Percentiles rank a stretch among this genome's conserved stretches.
phyloP scores from a whole-genome alignment of 129 eudicot genomes.

The Pulicaria dysenterica region DNA sequence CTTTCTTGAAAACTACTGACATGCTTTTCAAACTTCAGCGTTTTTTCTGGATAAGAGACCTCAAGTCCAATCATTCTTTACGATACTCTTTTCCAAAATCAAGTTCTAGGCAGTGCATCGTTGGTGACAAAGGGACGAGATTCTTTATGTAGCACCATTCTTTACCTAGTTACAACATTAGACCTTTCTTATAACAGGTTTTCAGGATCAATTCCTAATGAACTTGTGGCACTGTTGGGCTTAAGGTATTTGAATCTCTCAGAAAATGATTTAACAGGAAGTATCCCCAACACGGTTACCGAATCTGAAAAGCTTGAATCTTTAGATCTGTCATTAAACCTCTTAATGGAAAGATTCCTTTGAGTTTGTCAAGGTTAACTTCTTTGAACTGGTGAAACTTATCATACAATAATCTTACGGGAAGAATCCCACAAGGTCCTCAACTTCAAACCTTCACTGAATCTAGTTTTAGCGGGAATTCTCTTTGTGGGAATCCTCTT shows the following conservation, averaged over 20 bases:
- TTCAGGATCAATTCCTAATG: constrained; percentile 19
- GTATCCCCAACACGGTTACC: constrained; percentile 22
- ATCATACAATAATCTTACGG: constrained; percentile 32
- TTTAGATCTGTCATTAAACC: constrained; percentile 28
- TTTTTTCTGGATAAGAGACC: neutral
- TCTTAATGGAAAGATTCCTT: constrained; percentile 30
- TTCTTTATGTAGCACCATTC: neutral
- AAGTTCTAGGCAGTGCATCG: neutral
- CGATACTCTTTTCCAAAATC: neutral
- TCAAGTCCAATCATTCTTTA: neutral
- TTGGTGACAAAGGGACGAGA: constrained; percentile 28
- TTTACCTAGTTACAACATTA: constrained; percentile 10
- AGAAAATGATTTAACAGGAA: constrained; percentile 23
- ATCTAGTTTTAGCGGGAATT: constrained; percentile 16
- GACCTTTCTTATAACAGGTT: constrained; percentile 32
- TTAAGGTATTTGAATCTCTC: constrained; percentile 30
- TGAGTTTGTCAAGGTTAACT: constrained; percentile 5
- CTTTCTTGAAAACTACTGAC: constrained; percentile 30
- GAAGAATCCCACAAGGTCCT: constrained; percentile 23
- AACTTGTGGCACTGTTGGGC: constrained; percentile 2
- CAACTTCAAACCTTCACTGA: constrained; percentile 16
- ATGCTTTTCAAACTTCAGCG: constrained; percentile 26
- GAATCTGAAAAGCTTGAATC: constrained; percentile 23
- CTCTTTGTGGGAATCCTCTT: constrained; percentile 28
- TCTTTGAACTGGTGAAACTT: constrained; percentile 7